These are phyloP conservation scores for Astragalus membranaceus DNA, from an alignment of 306 rosid genomes.

Conservation along the genomic window DNA sequence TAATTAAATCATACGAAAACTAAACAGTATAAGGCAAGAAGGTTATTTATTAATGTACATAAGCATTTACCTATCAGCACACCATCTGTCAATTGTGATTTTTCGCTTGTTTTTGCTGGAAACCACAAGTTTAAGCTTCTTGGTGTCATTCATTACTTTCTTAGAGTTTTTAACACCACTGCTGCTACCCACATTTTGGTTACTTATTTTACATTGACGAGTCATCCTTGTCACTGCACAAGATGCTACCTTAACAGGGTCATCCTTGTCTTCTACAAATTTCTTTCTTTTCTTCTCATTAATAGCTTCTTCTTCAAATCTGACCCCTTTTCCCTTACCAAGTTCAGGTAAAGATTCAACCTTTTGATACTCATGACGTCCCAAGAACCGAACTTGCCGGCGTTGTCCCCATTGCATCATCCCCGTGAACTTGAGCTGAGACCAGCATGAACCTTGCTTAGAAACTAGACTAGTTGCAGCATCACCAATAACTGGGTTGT, in stretches of 20 bases:
- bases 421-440: constrained; percentile 52
- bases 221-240: constrained; percentile 15
- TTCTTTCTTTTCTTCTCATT: constrained; percentile 19
- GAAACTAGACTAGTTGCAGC: constrained; percentile 19
- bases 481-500: constrained; percentile 18
- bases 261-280: constrained; percentile 17
- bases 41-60: not conserved
- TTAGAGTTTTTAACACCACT: constrained; percentile 11
- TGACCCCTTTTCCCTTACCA: not conserved
- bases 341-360: constrained; percentile 22
- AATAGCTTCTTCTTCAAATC: not conserved
- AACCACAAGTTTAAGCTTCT: constrained; percentile 28
- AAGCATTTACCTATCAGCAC: constrained; percentile 30
- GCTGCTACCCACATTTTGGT: constrained; percentile 14
- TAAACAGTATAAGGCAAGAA: not conserved
- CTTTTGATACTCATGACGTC: constrained; percentile 39
- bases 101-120: constrained; percentile 34
- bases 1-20: not conserved
- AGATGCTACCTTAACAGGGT: not conserved
- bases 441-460: constrained; percentile 61
- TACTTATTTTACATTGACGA: constrained; percentile 39
- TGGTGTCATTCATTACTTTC: constrained; percentile 16
- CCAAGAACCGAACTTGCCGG: constrained; percentile 53
- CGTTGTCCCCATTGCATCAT: constrained; percentile 82
- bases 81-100: constrained; percentile 50